Evolutionary conservation across 139 green algal genomes (phyloP).

Genomic region (Ostreobium quekettii): DNA sequence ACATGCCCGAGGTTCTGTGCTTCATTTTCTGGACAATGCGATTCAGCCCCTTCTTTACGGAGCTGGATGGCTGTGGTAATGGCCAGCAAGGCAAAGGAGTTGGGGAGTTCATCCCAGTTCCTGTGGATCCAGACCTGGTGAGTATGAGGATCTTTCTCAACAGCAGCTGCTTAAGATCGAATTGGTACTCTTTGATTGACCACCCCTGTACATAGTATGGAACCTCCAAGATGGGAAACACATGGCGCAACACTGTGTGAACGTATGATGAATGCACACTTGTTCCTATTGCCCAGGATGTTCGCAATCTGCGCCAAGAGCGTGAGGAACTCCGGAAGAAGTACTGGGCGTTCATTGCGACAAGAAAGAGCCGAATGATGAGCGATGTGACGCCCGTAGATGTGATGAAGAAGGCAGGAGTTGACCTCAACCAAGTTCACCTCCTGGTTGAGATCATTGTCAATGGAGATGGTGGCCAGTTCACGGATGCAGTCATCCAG

Average conservation of each 20-base stretch:
- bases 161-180: no score
- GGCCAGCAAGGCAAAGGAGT: neutral
- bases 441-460: constrained; percentile 41
- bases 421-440: neutral
- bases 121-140: constrained; percentile 6
- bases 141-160: no score
- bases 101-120: constrained; percentile 10
- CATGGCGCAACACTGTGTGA: neutral
- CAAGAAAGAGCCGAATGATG: constrained; percentile 5
- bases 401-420: neutral
- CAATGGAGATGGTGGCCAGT: constrained; percentile 41
- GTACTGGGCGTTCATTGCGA: constrained; percentile 7
- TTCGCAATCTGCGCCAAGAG: constrained; percentile 6
- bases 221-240: no score
- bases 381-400: neutral
- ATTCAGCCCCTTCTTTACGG: constrained; percentile 29
- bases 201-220: no score
- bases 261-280: neutral
- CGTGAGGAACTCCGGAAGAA: constrained; percentile 1
- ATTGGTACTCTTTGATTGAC: no score
- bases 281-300: no score
- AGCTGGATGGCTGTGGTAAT: constrained; percentile 9
- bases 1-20: constrained; percentile 64
- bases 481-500: constrained; percentile 44
- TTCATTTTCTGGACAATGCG: constrained; percentile 65